Conservation (phyloP, 2,329 filamentous ascomycete genomes). For the Phaeomoniella chlamydospora region DNA sequence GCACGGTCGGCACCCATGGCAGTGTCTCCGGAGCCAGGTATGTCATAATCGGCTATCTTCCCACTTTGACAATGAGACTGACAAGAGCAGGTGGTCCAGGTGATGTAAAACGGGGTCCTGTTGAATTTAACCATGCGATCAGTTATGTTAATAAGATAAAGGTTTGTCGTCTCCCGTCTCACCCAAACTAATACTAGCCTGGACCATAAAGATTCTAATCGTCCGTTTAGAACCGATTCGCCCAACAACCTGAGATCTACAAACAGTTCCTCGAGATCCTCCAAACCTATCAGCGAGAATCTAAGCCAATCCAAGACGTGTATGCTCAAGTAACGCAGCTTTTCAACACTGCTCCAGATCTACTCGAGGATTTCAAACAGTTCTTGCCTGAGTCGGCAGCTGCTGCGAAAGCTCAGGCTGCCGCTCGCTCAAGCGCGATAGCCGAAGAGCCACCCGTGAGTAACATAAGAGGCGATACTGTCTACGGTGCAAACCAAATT, state of each 20-base stretch:
- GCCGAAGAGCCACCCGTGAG: conserved; percentile 53
- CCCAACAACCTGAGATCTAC: conserved; percentile 94
- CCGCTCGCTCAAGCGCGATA: conserved; percentile 49
- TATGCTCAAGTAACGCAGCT: conserved; percentile 92
- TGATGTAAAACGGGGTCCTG: conserved; percentile 67
- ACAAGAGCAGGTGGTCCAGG: conserved; percentile 39
- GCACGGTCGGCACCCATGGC: conserved; percentile 31
- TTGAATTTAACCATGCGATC: conserved; percentile 98
- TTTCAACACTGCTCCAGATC: conserved; percentile 84
- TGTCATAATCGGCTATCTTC: too few relatives aligned
- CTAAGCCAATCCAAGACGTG: conserved; percentile 95
- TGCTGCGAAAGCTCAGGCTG: conserved; percentile 47
- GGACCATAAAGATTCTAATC: too few relatives aligned
- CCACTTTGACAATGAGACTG: conserved; percentile 18
- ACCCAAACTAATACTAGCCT: too few relatives aligned
- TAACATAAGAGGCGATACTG: conserved; percentile 41
- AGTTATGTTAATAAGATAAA: conserved; percentile 99
- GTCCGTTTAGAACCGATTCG: conserved; percentile 68
- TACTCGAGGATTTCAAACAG: conserved; percentile 96
- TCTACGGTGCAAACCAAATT: conserved; percentile 23
- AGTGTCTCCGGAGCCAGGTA: conserved; percentile 23
- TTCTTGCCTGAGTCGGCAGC: conserved; percentile 85
- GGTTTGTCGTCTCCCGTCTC: conserved; percentile 26
- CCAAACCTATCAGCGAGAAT: conserved; percentile 95
- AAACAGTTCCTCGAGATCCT: conserved; percentile 98